Percentiles rank a stretch among this genome's conserved stretches.
Evolutionary conservation across 208 protist species (phyloP).

Genomic region (Leishmania tropica): DNA sequence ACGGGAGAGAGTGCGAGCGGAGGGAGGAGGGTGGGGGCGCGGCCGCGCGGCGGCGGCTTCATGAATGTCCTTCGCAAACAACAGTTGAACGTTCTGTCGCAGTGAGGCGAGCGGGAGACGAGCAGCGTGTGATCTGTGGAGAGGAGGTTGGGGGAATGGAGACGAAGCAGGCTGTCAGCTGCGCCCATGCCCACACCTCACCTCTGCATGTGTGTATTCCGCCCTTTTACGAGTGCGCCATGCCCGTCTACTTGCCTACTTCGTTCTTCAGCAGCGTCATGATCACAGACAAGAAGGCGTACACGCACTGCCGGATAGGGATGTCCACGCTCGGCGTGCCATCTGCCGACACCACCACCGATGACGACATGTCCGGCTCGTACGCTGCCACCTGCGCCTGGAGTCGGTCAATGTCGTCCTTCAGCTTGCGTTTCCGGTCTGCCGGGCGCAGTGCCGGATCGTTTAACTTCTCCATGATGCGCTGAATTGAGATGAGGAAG

Average conservation of each 20-base stretch:
- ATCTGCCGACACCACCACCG: neutral
- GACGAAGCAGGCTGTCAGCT: neutral
- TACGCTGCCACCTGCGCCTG: slow-evolving; percentile 12
- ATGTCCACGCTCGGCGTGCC: slow-evolving; percentile 11
- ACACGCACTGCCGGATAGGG: slow-evolving; percentile 20
- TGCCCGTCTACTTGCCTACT: neutral
- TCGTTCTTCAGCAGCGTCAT: slow-evolving; percentile 17
- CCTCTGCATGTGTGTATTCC: no score
- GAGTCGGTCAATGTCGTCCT: slow-evolving; percentile 15
- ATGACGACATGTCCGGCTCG: neutral
- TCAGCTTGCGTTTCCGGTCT: slow-evolving; percentile 21
- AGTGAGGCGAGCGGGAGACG: neutral
- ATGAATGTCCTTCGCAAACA: neutral
- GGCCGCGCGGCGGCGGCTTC: neutral
- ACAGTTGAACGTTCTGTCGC: neutral
- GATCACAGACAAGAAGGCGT: slow-evolving; percentile 8
- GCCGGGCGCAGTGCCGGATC: slow-evolving; percentile 22
- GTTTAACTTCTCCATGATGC: slow-evolving; percentile 25
- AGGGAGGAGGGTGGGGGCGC: no score
- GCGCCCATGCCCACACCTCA: neutral
- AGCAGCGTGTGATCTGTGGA: neutral
- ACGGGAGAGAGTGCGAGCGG: no score
- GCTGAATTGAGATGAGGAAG: neutral
- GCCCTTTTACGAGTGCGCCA: neutral
- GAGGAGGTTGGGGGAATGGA: neutral